These are phyloP conservation scores for Fraxinus anomala DNA, from an alignment of 257 asterid species.

Conservation along the genomic window DNA sequence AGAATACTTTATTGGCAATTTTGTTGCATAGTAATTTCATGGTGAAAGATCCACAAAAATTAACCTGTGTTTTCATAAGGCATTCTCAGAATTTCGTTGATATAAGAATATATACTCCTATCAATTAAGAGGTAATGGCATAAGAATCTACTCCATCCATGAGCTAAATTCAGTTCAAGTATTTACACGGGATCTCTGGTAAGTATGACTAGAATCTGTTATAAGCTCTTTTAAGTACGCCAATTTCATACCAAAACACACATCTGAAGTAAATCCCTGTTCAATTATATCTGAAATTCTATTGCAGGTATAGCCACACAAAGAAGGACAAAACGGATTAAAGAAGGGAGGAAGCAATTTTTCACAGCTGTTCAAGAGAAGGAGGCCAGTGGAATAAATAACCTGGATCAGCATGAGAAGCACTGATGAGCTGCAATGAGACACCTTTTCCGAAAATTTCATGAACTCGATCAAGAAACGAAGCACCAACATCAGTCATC, in stretches of 20 bases:
- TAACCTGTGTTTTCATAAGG: background rate
- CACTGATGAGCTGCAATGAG: conserved; percentile 26
- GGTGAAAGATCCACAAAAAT: background rate
- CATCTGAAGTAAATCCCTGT: background rate
- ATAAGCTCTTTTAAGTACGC: too few species aligned
- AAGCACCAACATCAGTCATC: conserved; percentile 11
- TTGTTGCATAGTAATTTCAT: background rate
- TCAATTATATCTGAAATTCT: background rate
- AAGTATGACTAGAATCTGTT: too few species aligned
- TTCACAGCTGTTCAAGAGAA: background rate
- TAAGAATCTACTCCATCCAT: too few species aligned
- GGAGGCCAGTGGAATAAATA: background rate
- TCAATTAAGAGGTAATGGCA: too few species aligned
- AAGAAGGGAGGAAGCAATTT: too few species aligned
- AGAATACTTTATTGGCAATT: background rate
- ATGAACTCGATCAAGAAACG: conserved; percentile 22
- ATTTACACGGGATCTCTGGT: too few species aligned
- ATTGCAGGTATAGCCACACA: too few species aligned
- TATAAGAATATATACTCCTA: too few species aligned
- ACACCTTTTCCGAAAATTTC: conserved; percentile 27
- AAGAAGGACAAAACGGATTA: too few species aligned
- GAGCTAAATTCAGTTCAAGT: too few species aligned
- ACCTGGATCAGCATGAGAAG: conserved; percentile 23
- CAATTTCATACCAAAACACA: too few species aligned
- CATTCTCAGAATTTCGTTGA: too few species aligned